Evolutionary conservation across 441 rosid genomes (phyloP), one percentile per base, ranked within the genome.

Genomic region (Monsonia emarginata): DNA sequence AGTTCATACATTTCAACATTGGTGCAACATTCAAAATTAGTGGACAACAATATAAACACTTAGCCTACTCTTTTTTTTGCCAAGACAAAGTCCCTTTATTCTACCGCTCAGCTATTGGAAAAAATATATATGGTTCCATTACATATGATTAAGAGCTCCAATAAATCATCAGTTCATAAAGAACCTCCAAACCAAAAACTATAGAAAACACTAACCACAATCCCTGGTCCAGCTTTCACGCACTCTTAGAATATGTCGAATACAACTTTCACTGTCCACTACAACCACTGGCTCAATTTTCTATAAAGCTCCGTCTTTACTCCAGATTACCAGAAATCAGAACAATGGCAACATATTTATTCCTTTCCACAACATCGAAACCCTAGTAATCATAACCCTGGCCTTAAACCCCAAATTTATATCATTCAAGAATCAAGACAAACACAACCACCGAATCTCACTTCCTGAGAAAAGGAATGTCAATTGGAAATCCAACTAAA

Each of bases 391-490:
- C 28, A 13, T 26, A 56, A 26, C 24, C 11, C 11, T 5, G 28
- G 14, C 61, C 61, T 56, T 46, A 46, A 25, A 56, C 28, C 60
- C 27, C 61, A 54, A 24, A 54, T 56, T 9, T n/a, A 46, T 14
- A 56, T 56, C n/a, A 56, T 25, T 56, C 61, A 14, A 36, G 42
- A 36, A n/a, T n/a, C n/a, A n/a, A n/a, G n/a, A n/a, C n/a, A n/a
- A n/a, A n/a, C n/a, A n/a, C n/a, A n/a, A n/a, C n/a, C n/a, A n/a
- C n/a, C n/a, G n/a, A n/a, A n/a, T n/a, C n/a, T n/a, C n/a, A n/a
- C n/a, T n/a, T n/a, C n/a, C n/a, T n/a, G n/a, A n/a, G n/a, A n/a
- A n/a, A n/a, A n/a, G n/a, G 9, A 10, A 11, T 36, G 42, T 8
- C 9, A 10, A 8, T 10, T 36, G 42, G 2, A 36, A 36, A 36